Conservation (phyloP, 768 basidiomycete genomes). For the Boletus barrowsii region DNA sequence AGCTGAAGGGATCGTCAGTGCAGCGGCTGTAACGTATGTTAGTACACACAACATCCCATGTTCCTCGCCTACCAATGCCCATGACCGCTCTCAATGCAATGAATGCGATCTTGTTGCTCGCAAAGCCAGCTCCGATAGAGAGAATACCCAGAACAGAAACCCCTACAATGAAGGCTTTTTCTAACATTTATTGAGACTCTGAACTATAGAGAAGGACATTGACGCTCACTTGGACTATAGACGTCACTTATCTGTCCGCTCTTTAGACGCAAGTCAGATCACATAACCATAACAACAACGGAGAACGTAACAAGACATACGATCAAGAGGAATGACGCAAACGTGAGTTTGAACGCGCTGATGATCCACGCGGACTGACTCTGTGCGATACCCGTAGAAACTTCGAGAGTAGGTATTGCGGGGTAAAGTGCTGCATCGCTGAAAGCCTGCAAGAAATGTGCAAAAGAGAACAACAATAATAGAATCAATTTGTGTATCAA, state of each 20-base stretch:
- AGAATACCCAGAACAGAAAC: conserved; percentile 40
- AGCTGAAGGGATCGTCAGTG: conserved; percentile 50
- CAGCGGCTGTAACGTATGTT: conserved; percentile 35
- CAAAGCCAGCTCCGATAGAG: conserved; percentile 47
- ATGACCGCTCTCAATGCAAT: conserved; percentile 50
- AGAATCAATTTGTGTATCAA: conserved; percentile 27
- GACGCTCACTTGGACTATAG: conserved; percentile 22
- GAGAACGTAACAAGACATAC: conserved; percentile 7
- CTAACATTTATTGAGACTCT: conserved; percentile 33
- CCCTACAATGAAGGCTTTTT: conserved; percentile 42
- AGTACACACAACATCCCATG: background rate
- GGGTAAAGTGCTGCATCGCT: conserved; percentile 40
- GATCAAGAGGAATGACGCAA: conserved; percentile 38
- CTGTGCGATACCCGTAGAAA: conserved; percentile 5
- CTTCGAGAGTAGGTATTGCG: conserved; percentile 36
- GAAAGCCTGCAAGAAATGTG: conserved; percentile 44
- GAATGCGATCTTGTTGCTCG: conserved; percentile 42
- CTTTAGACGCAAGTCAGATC: conserved; percentile 13
- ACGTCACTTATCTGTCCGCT: conserved; percentile 28
- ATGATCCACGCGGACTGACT: conserved; percentile 35
- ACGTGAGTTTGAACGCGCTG: conserved; percentile 45
- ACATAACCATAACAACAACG: background rate
- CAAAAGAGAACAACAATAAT: conserved; percentile 37
- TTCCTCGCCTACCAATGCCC: conserved; percentile 38
- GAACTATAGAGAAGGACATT: conserved; percentile 22